Percentiles rank a stretch among this genome's conserved stretches.
Evolutionary conservation across 225 moss, liverwort and hornwort genomes (phyloP).

Genomic region (Physcomitrellopsis africana): DNA sequence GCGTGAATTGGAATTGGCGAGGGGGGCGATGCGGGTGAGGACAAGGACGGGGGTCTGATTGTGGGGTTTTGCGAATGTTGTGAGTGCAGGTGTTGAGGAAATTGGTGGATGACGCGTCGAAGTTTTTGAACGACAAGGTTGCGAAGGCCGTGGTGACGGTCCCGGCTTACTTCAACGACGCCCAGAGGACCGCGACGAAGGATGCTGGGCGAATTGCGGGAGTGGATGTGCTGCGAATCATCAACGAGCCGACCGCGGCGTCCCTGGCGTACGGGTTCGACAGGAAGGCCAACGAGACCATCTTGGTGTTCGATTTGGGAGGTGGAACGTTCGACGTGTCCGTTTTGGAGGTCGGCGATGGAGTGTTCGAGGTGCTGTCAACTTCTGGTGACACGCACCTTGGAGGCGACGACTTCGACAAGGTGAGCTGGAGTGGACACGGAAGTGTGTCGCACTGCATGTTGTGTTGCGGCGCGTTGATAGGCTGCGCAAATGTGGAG

Average conservation of each 20-base stretch:
- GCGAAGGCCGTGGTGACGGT: slow-evolving; percentile 92
- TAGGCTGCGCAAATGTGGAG: background rate
- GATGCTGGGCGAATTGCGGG: slow-evolving; percentile 93
- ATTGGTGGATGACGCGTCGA: slow-evolving; percentile 90
- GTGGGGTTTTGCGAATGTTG: too few species aligned
- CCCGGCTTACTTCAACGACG: slow-evolving; percentile 96
- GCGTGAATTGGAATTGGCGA: too few species aligned
- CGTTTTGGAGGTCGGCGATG: slow-evolving; percentile 67
- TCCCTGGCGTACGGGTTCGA: slow-evolving; percentile 73
- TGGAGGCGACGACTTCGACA: slow-evolving; percentile 70
- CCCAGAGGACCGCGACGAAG: slow-evolving; percentile 89
- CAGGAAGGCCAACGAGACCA: slow-evolving; percentile 67
- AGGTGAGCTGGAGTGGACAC: slow-evolving; percentile 26
- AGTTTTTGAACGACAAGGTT: slow-evolving; percentile 94
- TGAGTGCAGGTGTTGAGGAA: slow-evolving; percentile 75
- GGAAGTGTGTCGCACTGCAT: too few species aligned
- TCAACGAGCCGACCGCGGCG: slow-evolving; percentile 68
- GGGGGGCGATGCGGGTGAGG: too few species aligned
- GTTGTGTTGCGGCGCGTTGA: too few species aligned
- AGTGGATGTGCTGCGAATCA: slow-evolving; percentile 62
- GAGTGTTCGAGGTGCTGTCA: slow-evolving; percentile 68
- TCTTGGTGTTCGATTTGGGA: slow-evolving; percentile 64
- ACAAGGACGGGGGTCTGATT: too few species aligned
- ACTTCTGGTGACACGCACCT: slow-evolving; percentile 74
- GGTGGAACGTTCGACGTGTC: slow-evolving; percentile 74